These are phyloP conservation scores for Talaromyces sp. DNA, from an alignment of 2,329 filamentous ascomycete genomes.

Conservation along the genomic window DNA sequence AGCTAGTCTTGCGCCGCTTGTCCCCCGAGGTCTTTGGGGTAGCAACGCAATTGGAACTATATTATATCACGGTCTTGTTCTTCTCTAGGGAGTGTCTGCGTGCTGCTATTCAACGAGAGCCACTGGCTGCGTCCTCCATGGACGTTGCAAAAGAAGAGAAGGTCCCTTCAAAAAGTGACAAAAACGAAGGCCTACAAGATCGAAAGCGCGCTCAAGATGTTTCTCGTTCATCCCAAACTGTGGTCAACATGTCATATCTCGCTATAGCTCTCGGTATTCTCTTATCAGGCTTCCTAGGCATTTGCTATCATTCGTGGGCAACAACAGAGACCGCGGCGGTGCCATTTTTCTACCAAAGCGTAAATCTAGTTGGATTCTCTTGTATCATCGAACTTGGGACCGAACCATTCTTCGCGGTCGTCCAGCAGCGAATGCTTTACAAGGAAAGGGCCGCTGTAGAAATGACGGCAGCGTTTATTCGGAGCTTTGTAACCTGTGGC, in stretches of 20 bases:
- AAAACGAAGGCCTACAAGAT: neutral
- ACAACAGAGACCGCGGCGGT: conserved; percentile 48
- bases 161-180: neutral
- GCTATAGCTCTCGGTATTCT: conserved; percentile 63
- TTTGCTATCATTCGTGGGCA: conserved; percentile 57
- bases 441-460: conserved; percentile 76
- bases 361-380: conserved; percentile 51
- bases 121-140: conserved; percentile 19
- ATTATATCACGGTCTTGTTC: conserved; percentile 87
- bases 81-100: conserved; percentile 88
- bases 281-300: conserved; percentile 59
- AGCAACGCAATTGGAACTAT: conserved; percentile 85
- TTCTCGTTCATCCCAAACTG: conserved; percentile 54
- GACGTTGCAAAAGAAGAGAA: conserved; percentile 12
- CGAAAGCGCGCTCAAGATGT: conserved; percentile 8
- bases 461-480: conserved; percentile 69
- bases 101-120: conserved; percentile 81
- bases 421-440: conserved; percentile 76
- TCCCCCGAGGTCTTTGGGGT: conserved; percentile 80
- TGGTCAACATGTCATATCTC: conserved; percentile 84
- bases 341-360: conserved; percentile 56
- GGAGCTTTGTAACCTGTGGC: conserved; percentile 69
- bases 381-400: conserved; percentile 69
- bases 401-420: conserved; percentile 83
- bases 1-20: conserved; percentile 79